Percentiles rank a stretch among this genome's conserved stretches.
Conservation (phyloP, 306 rosid genomes). For the Aeschynomene evenia region DNA sequence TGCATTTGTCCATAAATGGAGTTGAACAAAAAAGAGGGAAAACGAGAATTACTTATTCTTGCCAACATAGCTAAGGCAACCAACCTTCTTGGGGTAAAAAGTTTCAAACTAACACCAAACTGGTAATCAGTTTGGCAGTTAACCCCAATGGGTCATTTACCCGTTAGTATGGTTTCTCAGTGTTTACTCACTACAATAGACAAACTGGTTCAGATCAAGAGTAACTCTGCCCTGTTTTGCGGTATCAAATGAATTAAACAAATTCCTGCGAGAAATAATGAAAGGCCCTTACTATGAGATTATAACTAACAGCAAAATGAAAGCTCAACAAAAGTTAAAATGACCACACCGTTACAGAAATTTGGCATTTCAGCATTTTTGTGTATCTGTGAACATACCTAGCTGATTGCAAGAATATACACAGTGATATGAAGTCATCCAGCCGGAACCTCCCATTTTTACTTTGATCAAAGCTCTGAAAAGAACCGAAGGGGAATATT, state of each 20-base stretch:
- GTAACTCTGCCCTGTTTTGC: constrained; percentile 89
- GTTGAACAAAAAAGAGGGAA: neutral
- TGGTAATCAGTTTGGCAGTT: neutral
- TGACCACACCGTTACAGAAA: neutral
- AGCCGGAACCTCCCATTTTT: constrained; percentile 75
- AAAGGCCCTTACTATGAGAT: constrained; percentile 13
- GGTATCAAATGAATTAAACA: constrained; percentile 85
- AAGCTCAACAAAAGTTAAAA: constrained; percentile 5
- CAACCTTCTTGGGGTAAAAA: neutral
- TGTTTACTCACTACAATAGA: constrained; percentile 78
- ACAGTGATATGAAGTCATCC: constrained; percentile 82
- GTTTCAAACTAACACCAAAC: neutral
- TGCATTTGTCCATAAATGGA: neutral
- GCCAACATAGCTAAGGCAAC: neutral
- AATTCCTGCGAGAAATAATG: constrained; percentile 59
- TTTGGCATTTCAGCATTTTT: neutral
- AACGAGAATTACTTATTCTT: neutral
- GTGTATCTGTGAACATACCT: constrained; percentile 42
- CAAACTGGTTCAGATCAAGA: constrained; percentile 90
- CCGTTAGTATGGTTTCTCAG: neutral
- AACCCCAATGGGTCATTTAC: neutral
- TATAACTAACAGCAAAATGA: constrained; percentile 9
- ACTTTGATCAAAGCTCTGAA: constrained; percentile 90
- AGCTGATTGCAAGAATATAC: constrained; percentile 81
- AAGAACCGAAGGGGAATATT: constrained; percentile 33